Evolutionary conservation across 495 filamentous ascomycete genomes (phyloP), one percentile per base, ranked within the genome.

Genomic region (Podospora pseudoanserina): DNA sequence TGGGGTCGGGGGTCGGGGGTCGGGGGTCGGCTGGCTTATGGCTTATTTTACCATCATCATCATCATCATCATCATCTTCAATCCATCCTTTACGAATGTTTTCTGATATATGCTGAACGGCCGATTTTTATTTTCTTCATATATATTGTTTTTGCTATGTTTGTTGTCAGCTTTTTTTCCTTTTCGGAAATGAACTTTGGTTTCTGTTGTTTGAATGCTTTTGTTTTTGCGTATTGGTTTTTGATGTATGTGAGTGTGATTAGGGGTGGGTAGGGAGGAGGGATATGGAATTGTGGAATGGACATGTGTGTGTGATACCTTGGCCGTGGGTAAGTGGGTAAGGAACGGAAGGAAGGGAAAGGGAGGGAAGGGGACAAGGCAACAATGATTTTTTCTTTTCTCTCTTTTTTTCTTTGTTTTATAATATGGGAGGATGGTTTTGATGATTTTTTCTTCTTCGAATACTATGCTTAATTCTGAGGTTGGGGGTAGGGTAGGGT

Each of bases 51-150:
- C 7, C 30, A 32, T 32, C 30, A 32, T 32, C 30, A 7, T 32
- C 30, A 32, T 32, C 30, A 7, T 32, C 30, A 32, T 32, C 30
- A 7, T 32, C 30, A 32, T 32, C 30, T 5, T 49, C 15, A 49
- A 49, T 16, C 34, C 39, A 49, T 49, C 39, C 15, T 49, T 49
- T 11, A 49, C 39, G 39, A 49, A 49, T 67, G 68, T 63, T 70
- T 32, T 5, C 68, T 63, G 68, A 70, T 23, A 55, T 60, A 32
- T 32, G 23, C 30, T 70, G 64, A 70, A 70, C 68, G 68, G 68
- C 68, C 68, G 68, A 58, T 58, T 39, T 59, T 39, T 27, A 13
- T 57, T 34, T 65, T 56, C 58, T 55, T 56, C 4, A 5, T 32
- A 32, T 49, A 49, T 49, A 9, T 49, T 16, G 9, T 49, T 13